These are phyloP conservation scores for Apiospora pterosperma DNA, from an alignment of 2,329 filamentous ascomycete species.

Conservation along the genomic window DNA sequence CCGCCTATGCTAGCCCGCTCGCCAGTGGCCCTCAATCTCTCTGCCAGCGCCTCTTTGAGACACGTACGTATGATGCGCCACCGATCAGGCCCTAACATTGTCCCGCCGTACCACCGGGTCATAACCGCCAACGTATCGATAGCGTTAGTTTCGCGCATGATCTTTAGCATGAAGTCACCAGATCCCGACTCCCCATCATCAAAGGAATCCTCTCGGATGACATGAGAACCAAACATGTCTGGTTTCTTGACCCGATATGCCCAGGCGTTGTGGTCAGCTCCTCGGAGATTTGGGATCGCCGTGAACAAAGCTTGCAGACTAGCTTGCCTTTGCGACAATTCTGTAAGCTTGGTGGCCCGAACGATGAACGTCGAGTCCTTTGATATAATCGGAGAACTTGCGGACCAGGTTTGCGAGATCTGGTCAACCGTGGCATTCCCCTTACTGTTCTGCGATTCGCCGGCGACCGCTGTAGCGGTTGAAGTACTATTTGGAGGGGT, in stretches of 20 bases:
- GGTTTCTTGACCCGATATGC: constrained; percentile 39
- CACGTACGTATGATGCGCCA: constrained; percentile 61
- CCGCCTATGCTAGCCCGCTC: constrained; percentile 38
- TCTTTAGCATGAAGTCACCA: constrained; percentile 52
- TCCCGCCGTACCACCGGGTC: constrained; percentile 60
- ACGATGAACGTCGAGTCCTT: constrained; percentile 57
- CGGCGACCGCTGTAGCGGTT: constrained; percentile 13
- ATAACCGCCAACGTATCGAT: constrained; percentile 55
- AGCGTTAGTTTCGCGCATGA: constrained; percentile 48
- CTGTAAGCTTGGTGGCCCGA: constrained; percentile 40
- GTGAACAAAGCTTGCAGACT: constrained; percentile 46
- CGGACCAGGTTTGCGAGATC: constrained; percentile 42
- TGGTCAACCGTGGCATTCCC: constrained; percentile 13
- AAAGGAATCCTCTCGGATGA: constrained; percentile 46
- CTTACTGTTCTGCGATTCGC: constrained; percentile 12
- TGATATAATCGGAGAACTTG: constrained; percentile 47
- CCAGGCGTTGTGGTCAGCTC: constrained; percentile 59
- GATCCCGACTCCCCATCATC: constrained; percentile 62
- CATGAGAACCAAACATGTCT: constrained; percentile 31
- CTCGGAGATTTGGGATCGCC: constrained; percentile 45
- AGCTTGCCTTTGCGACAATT: constrained; percentile 35
- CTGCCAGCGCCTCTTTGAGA: constrained; percentile 51
- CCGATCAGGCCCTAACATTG: constrained; percentile 58
- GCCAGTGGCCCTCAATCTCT: constrained; percentile 42
- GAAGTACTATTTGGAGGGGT: constrained; percentile 11